phyloP scores from a whole-genome alignment of 2,329 filamentous ascomycete species.

The Cladosporium sp. region DNA sequence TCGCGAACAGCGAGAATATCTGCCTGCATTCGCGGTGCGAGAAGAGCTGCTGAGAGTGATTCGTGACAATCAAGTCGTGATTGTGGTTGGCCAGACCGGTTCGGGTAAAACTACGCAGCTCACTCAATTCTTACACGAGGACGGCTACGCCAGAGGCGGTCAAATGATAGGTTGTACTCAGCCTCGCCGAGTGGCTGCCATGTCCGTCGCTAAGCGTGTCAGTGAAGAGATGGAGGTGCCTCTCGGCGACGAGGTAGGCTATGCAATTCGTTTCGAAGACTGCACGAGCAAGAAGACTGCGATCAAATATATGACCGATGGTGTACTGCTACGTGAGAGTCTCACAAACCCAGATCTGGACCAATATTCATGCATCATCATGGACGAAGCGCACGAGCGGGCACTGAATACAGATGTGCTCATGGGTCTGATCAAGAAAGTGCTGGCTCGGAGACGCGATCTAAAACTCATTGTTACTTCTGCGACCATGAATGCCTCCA shows the following conservation, averaged over 20 bases:
- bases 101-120: conserved; percentile 97
- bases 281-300: conserved; percentile 92
- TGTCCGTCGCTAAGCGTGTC: conserved; percentile 98
- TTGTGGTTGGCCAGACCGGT: conserved; percentile 94
- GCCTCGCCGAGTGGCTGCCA: conserved; percentile 90
- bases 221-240: conserved; percentile 97
- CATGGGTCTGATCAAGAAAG: conserved; percentile 97
- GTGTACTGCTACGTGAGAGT: conserved; percentile 87
- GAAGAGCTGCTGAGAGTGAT: conserved; percentile 91
- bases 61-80: conserved; percentile 92
- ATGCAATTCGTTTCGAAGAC: conserved; percentile 97
- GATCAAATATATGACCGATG: conserved; percentile 99
- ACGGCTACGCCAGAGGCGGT: conserved; percentile 81
- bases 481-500: conserved; percentile 96
- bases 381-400: conserved; percentile 98
- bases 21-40: conserved; percentile 92
- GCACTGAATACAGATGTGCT: conserved; percentile 95
- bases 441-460: conserved; percentile 80
- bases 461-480: conserved; percentile 96
- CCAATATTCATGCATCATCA: conserved; percentile 96
- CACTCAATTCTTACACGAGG: conserved; percentile 92
- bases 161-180: conserved; percentile 91
- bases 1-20: conserved; percentile 83
- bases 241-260: conserved; percentile 82
- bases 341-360: conserved; percentile 89